Evolutionary conservation across 805 yeast species (phyloP).

Genomic region (Candida patagonica): DNA sequence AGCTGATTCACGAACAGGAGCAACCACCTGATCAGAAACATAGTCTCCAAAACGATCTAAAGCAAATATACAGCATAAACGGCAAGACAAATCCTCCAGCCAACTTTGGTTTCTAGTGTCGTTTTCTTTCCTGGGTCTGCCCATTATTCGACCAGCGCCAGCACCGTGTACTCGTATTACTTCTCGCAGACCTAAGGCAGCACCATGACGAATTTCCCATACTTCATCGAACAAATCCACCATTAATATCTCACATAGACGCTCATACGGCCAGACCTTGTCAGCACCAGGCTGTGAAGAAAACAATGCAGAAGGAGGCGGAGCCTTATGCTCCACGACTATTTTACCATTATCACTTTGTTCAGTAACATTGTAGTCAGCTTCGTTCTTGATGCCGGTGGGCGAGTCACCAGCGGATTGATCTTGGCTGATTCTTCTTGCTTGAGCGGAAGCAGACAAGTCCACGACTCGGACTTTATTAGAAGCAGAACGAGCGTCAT

Average conservation of each 20-base stretch:
- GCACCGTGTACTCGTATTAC: constrained; percentile 70
- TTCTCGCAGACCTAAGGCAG: constrained; percentile 86
- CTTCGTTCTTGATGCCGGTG: constrained; percentile 18
- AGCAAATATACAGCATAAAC: constrained; percentile 79
- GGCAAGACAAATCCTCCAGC: constrained; percentile 79
- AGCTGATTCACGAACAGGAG: constrained; percentile 95
- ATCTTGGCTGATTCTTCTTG: constrained; percentile 21
- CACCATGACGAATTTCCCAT: constrained; percentile 97
- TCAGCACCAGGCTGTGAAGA: constrained; percentile 67
- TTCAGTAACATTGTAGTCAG: constrained; percentile 52
- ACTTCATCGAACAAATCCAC: constrained; percentile 71
- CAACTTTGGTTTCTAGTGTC: constrained; percentile 54
- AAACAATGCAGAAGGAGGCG: constrained; percentile 56
- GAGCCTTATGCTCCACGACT: constrained; percentile 66
- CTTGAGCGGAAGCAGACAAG: constrained; percentile 23
- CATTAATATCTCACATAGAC: constrained; percentile 72
- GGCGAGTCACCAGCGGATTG: constrained; percentile 23
- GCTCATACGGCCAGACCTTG: constrained; percentile 89
- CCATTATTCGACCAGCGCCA: constrained; percentile 75
- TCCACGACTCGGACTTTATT: constrained; percentile 30
- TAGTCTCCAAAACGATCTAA: constrained; percentile 95
- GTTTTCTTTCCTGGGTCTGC: constrained; percentile 53
- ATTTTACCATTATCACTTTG: constrained; percentile 75
- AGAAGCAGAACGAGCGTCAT: constrained; percentile 41
- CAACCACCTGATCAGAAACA: constrained; percentile 94